Percentiles rank a stretch among this genome's conserved stretches.
Conservation (phyloP, 306 rosid species). For the Malus asiatica region DNA sequence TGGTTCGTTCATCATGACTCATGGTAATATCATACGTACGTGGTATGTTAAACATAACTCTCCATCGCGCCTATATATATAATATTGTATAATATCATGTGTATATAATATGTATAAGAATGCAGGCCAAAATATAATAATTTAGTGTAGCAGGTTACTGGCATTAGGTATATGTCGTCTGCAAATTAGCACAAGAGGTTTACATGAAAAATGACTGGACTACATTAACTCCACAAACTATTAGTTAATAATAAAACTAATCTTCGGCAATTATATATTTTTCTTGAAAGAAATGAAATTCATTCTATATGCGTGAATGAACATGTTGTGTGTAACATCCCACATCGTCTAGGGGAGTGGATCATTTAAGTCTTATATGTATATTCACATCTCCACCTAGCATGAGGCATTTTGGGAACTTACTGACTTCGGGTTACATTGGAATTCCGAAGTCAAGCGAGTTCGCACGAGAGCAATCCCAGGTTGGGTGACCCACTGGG, state of each 20-base stretch:
- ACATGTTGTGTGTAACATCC: background rate
- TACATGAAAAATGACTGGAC: conserved; percentile 3
- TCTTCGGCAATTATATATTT: background rate
- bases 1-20: background rate
- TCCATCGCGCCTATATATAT: background rate
- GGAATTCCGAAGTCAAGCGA: no score
- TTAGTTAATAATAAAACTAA: background rate
- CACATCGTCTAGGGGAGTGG: no score
- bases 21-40: background rate
- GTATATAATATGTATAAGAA: background rate
- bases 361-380: no score
- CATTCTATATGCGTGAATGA: background rate
- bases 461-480: no score
- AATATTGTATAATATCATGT: background rate
- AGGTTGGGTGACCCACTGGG: no score
- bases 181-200: background rate
- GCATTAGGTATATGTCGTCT: background rate
- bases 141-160: background rate
- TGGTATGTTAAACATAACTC: background rate
- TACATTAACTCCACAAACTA: background rate
- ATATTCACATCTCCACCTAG: no score
- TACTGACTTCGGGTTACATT: no score
- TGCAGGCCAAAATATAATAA: conserved; percentile 1
- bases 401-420: no score
- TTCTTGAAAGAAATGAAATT: background rate